Evolutionary conservation across 257 asterid species (phyloP), one percentile per base, ranked within the genome.

Genomic region (Henckelia pumila): DNA sequence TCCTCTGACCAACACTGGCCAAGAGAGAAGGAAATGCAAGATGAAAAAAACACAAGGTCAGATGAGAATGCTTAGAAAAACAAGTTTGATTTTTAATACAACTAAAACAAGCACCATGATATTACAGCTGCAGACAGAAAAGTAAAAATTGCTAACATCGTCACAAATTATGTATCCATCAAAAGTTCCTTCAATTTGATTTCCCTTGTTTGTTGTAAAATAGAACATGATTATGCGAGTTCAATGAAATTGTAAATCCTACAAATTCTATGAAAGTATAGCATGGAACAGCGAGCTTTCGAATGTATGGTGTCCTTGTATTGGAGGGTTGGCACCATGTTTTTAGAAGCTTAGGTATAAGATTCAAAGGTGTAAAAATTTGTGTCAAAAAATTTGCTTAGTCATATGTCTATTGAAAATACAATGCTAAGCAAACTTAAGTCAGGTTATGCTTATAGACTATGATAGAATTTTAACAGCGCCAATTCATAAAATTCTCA

Each of bases 41-140:
- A 30, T 59, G 61, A 25, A 19, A 22, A 67, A 66, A 59, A 66
- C 60, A 64, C 44, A 17, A 25, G 5, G 22, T n/a, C 63, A 70
- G 28, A 70, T 61, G 26, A 60, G 68, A 73, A 64, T 44, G 56
- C 21, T 70, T 33, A 68, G 63, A 26, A 63, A 20, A 10, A 44
- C 57, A 20, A 20, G 61, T 53, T 60, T 32, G 44, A 10, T 26
- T 20, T 62, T 56, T 19, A 59, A 49, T 26, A 40, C 50, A 40
- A 40, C 50, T 40, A 40, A 33, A 40, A 40, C 50, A 40, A 2
- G 5, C 50, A 40, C 6, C n/a, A 14, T 11, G n/a, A 13, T 40
- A 14, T 14, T 40, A 40, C n/a, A 40, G 50, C 50, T 40, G 50
- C 7, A 40, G 17, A 40, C n/a, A 40, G 13, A 6, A 13, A 40